Base-by-base conservation (phyloP, 768 basidiomycete species). In the Favolaschia claudopus region DNA sequence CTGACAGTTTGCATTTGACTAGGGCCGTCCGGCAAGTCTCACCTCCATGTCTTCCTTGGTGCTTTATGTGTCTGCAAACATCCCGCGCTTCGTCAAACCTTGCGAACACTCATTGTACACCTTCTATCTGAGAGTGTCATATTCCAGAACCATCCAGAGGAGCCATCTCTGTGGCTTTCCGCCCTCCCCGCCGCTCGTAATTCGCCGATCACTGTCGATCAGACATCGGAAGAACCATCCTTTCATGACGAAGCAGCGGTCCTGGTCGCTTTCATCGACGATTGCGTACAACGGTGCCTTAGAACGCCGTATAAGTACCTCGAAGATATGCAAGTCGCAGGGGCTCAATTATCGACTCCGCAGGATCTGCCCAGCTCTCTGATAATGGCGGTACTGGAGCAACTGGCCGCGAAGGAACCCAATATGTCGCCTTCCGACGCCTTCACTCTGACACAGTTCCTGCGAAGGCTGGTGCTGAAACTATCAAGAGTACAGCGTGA, bases 291-390 rank as follows among this genome's bases (percentile, higher is more conserved):
- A 55, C 82, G 92, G 17, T 95, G 89, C 64, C 69, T 89, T 62
- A 93, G 91, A 72, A 90, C 89, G 2, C 92, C 94, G 0, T 92
- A 95, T 70, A 83, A 86, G 27, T 98, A 96, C 69, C 80, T 96
- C 50, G 95, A 97, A 66, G 88, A 88, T 22, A 73, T 88, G 60
- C 70, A 81, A 7, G 67, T 72, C 20, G 64, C 58, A 48, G 67
- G 50, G 7, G 46, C 34, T 22, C 33, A 44, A n/a, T 24, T 36
- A 27, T 64, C 65, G 51, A 51, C 60, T n/a, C 65, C 72, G 17
- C 78, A 79, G 19, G 56, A 62, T 12, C 74, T 77, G 32, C 84
- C 88, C 5, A 93, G 91, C 62, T 92, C 95, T 0, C 79, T 98
- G 14, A 72, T 97, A 4, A 86, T 91, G 81, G 88, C 93, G 0